phyloP scores from a whole-genome alignment of 108 stramenopile species.

The Phaeodactylum tricornutum region DNA sequence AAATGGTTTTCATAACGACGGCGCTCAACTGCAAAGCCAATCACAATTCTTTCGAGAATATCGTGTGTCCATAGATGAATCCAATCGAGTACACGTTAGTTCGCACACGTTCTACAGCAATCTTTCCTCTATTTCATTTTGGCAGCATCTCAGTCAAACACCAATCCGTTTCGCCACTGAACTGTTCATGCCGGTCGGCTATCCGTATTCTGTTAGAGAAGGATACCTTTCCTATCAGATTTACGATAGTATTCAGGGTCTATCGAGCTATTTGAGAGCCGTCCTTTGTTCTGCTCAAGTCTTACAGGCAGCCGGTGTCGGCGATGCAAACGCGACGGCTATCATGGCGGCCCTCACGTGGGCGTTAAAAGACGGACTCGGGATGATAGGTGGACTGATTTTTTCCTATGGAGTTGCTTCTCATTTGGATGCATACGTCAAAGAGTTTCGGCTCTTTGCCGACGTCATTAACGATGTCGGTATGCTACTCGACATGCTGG shows the following conservation, averaged over 20 bases:
- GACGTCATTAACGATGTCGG: conserved; percentile 91
- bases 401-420: conserved; percentile 69
- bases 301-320: conserved; percentile 82
- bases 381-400: conserved; percentile 82
- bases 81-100: no score
- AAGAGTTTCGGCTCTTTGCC: conserved; percentile 92
- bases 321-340: conserved; percentile 73
- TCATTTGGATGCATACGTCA: conserved; percentile 82
- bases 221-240: conserved; percentile 84
- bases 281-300: conserved; percentile 80
- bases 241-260: conserved; percentile 87
- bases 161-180: conserved; percentile 11
- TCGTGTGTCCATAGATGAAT: no score
- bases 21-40: no score
- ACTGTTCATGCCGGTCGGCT: conserved; percentile 65
- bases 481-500: conserved; percentile 81
- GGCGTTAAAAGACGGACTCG: conserved; percentile 83
- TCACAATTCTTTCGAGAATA: no score
- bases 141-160: no score
- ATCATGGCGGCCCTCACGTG: conserved; percentile 69
- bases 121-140: no score
- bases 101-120: no score
- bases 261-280: conserved; percentile 90
- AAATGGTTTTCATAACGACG: no score
- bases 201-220: conserved; percentile 53